Evolutionary conservation across 1,284 basidiomycete genomes (phyloP).

Genomic region (Albatrellus sp.): DNA sequence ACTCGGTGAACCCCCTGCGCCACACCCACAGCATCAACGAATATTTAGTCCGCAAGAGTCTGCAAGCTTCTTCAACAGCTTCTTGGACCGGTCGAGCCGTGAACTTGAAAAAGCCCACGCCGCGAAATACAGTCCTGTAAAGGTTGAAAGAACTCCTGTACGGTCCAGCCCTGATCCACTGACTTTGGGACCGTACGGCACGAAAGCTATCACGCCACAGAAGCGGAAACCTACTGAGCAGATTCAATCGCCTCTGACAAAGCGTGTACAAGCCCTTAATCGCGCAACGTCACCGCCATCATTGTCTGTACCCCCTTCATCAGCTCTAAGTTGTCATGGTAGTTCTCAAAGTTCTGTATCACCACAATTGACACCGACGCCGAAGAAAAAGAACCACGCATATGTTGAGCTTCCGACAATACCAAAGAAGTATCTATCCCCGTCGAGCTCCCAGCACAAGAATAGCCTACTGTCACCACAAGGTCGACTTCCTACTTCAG

Average conservation of each 20-base stretch:
- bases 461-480: conserved; percentile 12
- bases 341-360: conserved; percentile 6
- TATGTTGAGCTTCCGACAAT: conserved; percentile 47
- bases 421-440: conserved; percentile 34
- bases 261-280: conserved; percentile 16
- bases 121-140: conserved; percentile 6
- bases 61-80: conserved; percentile 45
- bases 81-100: conserved; percentile 32
- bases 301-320: conserved; percentile 7
- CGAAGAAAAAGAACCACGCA: conserved; percentile 29
- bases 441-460: conserved; percentile 22
- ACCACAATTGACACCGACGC: conserved; percentile 10
- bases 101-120: conserved; percentile 12
- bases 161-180: conserved; percentile 41
- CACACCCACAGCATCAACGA: conserved; percentile 17
- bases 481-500: neutral
- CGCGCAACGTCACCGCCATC: conserved; percentile 9
- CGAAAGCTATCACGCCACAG: conserved; percentile 30
- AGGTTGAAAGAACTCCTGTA: conserved; percentile 2
- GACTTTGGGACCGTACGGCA: conserved; percentile 18
- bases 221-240: conserved; percentile 36
- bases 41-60: conserved; percentile 45
- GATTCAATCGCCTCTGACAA: conserved; percentile 20
- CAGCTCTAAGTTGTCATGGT: conserved; percentile 5
- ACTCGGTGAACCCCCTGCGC: conserved; percentile 34